Percentiles rank a stretch among this genome's conserved stretches.
These are phyloP conservation scores for Phialophora macrospora DNA, from an alignment of 2,329 filamentous ascomycete species.

Conservation along the genomic window DNA sequence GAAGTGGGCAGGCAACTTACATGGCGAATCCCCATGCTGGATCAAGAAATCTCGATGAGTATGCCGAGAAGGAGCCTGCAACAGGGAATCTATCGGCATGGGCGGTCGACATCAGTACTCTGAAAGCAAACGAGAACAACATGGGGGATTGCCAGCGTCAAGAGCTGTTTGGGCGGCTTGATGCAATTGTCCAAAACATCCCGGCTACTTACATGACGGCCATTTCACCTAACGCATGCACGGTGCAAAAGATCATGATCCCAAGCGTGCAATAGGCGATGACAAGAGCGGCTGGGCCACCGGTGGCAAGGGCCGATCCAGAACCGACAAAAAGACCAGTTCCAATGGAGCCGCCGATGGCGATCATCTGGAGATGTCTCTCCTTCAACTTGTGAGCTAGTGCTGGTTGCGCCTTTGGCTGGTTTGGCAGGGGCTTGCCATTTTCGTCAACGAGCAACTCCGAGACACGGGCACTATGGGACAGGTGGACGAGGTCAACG, in stretches of 20 bases:
- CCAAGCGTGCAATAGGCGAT: slow-evolving; percentile 78
- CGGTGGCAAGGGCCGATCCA: slow-evolving; percentile 69
- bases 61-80: slow-evolving; percentile 86
- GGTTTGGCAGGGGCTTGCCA: slow-evolving; percentile 65
- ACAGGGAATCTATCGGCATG: slow-evolving; percentile 68
- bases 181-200: too few relatives aligned
- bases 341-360: slow-evolving; percentile 89
- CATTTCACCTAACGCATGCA: slow-evolving; percentile 87
- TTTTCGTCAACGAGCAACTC: slow-evolving; percentile 51
- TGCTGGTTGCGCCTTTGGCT: slow-evolving; percentile 69
- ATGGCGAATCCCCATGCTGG: slow-evolving; percentile 94
- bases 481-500: not conserved
- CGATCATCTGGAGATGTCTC: slow-evolving; percentile 67
- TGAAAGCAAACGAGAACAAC: too few relatives aligned
- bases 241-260: slow-evolving; percentile 85
- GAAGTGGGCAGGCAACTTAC: slow-evolving; percentile 54
- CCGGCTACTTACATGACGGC: slow-evolving; percentile 63
- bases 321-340: slow-evolving; percentile 87
- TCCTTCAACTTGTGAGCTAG: slow-evolving; percentile 78
- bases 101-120: not conserved
- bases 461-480: slow-evolving; percentile 41
- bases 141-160: too few relatives aligned
- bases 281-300: slow-evolving; percentile 76
- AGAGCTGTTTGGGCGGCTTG: too few relatives aligned
- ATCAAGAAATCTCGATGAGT: slow-evolving; percentile 87